Evolutionary conservation across 306 rosid species (phyloP).

Genomic region (Mimosa bimucronata): DNA sequence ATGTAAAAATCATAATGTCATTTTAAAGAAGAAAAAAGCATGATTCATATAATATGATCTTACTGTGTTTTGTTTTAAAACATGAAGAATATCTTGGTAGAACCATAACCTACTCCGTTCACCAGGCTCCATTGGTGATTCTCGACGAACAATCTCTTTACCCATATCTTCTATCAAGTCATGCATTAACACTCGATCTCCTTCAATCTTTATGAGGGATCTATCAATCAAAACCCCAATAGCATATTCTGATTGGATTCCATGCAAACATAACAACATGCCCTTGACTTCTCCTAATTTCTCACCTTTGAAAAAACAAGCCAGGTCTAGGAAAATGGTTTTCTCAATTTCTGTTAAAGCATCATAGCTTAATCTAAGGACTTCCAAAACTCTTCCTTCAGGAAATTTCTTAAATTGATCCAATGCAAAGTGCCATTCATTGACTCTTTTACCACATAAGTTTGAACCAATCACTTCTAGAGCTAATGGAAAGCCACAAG

Average conservation of each 20-base stretch:
- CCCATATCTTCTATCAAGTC: slow-evolving; percentile 6
- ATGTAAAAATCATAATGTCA: not conserved
- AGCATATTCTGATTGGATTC: not conserved
- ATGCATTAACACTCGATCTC: not conserved
- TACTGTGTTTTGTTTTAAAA: not conserved
- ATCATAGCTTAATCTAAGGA: slow-evolving; percentile 4
- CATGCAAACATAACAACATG: not conserved
- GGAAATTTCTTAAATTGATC: not conserved
- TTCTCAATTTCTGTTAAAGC: not conserved
- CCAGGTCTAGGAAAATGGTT: slow-evolving; percentile 6
- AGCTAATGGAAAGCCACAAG: not conserved
- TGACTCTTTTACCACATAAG: not conserved
- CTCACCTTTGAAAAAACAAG: not conserved
- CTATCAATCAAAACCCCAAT: not conserved
- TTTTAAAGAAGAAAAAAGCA: not conserved
- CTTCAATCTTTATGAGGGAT: not conserved
- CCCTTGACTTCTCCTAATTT: not conserved
- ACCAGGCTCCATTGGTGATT: not conserved
- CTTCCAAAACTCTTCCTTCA: not conserved
- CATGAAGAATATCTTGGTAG: not conserved
- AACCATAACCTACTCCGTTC: not conserved
- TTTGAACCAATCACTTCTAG: slow-evolving; percentile 3
- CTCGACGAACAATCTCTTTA: slow-evolving; percentile 2
- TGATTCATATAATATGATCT: not conserved
- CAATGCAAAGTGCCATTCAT: not conserved